Evolutionary conservation across 1,284 basidiomycete genomes (phyloP), one percentile per base, ranked within the genome.

Genomic region (Microbotryum lychnidis-dioicae): DNA sequence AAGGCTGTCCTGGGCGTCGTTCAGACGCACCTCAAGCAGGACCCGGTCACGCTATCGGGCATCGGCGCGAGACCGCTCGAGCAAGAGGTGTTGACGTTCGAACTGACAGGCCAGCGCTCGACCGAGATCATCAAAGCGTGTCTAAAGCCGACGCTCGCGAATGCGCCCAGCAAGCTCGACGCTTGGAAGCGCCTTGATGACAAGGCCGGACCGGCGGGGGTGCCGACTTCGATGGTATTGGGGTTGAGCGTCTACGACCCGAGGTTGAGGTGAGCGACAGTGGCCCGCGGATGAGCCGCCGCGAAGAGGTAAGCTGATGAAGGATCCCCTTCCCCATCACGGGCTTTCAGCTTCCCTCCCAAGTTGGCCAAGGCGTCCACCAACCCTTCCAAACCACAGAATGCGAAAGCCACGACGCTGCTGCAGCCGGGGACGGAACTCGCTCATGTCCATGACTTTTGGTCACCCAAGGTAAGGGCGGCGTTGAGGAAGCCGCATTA

Each of bases 51-150:
- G 27, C 12, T 29, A n/a, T 16, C 23, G 25, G 12, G 14, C 16
- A 50, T 62, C n/a, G 23, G 4, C 1, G 14, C 62, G 0, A 60
- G 44, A 8, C 47, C 37, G 21, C 53, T 54, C 42, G 54, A 57
- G 16, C 44, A 50, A n/a, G 58, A 60, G 47, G 59, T 59, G 6
- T 21, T 88, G 62, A 80, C 84, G 3, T 91, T 92, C 69, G 90
- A 96, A 72, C 82, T 94, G 21, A 86, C 87, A 78, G 91, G 91
- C 3, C 87, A 87, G 1, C 86, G 85, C 71, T 80, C 88, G 0
- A 89, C 82, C 61, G 86, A 87, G 70, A 82, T 92, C 9, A 75
- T 94, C 55, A 83, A 81, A 68, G 87, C 89, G 21, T 84, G 85
- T 1, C 71, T 93, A 53, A 81, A 78, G 29, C 81, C 84, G 9